Evolutionary conservation across 2,329 filamentous ascomycete species (phyloP).

Genomic region (Sporothrix brunneoviolacea): DNA sequence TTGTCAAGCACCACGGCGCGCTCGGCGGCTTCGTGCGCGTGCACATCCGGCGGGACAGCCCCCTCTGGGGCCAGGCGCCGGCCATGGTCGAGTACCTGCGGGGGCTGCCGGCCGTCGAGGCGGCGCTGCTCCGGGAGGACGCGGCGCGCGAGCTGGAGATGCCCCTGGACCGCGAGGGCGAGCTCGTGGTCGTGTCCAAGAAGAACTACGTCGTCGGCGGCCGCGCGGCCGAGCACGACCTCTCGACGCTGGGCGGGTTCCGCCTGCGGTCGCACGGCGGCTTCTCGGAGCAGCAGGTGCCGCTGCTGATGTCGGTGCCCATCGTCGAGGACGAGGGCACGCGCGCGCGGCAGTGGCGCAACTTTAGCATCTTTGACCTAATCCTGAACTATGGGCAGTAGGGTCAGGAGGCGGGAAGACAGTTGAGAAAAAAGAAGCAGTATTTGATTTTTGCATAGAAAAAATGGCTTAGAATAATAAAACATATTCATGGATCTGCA

Average conservation of each 20-base stretch:
- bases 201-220: slow-evolving; percentile 32
- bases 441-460: no score
- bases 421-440: no score
- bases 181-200: slow-evolving; percentile 33
- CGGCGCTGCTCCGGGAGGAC: slow-evolving; percentile 25
- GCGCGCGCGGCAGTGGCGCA: slow-evolving; percentile 26
- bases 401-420: no score
- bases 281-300: slow-evolving; percentile 32
- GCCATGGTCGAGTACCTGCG: slow-evolving; percentile 25
- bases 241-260: slow-evolving; percentile 27
- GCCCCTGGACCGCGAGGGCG: slow-evolving; percentile 34
- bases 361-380: slow-evolving; percentile 34
- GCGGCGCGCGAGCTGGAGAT: slow-evolving; percentile 31
- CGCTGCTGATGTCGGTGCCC: slow-evolving; percentile 28
- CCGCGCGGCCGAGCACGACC: slow-evolving; percentile 28
- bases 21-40: slow-evolving; percentile 36
- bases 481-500: not conserved
- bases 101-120: slow-evolving; percentile 27
- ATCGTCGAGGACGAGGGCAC: slow-evolving; percentile 10
- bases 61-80: slow-evolving; percentile 29
- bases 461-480: no score
- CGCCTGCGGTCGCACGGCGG: slow-evolving; percentile 35
- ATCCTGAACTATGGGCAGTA: slow-evolving; percentile 25
- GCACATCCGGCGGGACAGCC: slow-evolving; percentile 22
- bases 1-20: slow-evolving; percentile 37